These are phyloP conservation scores for Coemansia sp. DNA, from an alignment of 192 early-diverging fungal genomes.

Conservation along the genomic window DNA sequence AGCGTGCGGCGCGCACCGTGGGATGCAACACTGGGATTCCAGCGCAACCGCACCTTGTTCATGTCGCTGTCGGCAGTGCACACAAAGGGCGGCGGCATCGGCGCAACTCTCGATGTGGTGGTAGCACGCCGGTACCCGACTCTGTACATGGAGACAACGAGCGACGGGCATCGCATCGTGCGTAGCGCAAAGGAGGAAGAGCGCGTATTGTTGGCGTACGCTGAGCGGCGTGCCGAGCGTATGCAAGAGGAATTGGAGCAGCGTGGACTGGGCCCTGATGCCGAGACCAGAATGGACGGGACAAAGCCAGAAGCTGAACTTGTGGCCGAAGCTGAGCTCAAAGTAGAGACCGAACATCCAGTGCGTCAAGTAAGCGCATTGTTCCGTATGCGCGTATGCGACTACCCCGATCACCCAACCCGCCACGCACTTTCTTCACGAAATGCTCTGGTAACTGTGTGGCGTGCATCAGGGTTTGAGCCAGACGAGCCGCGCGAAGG, in stretches of 20 bases:
- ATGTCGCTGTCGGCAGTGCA: slow-evolving; percentile 34
- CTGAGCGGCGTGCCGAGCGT: slow-evolving; percentile 2
- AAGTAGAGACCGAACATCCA: slow-evolving; percentile 17
- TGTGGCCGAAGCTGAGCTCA: neutral
- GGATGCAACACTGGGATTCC: slow-evolving; percentile 42
- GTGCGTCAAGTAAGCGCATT: slow-evolving; percentile 28
- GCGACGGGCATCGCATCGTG: slow-evolving; percentile 19
- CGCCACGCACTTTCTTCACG: neutral
- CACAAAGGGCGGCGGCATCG: slow-evolving; percentile 26
- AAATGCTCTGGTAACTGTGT: slow-evolving; percentile 37
- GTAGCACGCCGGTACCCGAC: slow-evolving; percentile 42
- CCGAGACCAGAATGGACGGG: neutral
- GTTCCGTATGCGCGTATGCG: slow-evolving; percentile 42
- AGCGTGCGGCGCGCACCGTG: slow-evolving; percentile 38
- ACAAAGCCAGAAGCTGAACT: neutral
- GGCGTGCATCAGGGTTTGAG: slow-evolving; percentile 26
- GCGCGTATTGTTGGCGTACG: slow-evolving; percentile 12
- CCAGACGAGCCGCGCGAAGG: slow-evolving; percentile 35
- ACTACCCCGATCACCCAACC: slow-evolving; percentile 40
- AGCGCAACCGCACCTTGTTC: slow-evolving; percentile 8
- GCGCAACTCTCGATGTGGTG: slow-evolving; percentile 40
- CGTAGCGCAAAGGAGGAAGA: slow-evolving; percentile 37
- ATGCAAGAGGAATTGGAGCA: slow-evolving; percentile 17
- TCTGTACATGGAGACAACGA: slow-evolving; percentile 32
- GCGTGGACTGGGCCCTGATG: neutral